Conservation (phyloP, 1,284 basidiomycete species). For the Naganishia albida region DNA sequence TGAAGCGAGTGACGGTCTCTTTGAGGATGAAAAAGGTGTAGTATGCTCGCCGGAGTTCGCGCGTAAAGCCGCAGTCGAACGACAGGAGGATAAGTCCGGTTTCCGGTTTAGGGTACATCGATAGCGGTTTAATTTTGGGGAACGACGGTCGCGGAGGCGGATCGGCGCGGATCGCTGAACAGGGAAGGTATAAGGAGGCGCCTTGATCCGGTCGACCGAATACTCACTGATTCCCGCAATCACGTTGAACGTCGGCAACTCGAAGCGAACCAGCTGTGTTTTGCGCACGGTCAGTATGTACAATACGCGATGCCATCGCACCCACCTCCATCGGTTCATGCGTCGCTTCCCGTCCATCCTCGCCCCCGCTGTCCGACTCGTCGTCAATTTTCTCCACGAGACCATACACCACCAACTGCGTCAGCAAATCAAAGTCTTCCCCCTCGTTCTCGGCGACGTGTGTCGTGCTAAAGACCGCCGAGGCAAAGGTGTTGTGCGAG, state of each 20-base stretch:
- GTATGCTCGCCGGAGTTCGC: slow-evolving; percentile 35
- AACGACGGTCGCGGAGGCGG: slow-evolving; percentile 49
- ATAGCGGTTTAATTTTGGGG: slow-evolving; percentile 40
- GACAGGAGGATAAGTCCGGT: slow-evolving; percentile 48
- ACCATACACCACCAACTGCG: slow-evolving; percentile 18
- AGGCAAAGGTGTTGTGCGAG: slow-evolving; percentile 18
- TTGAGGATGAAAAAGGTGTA: slow-evolving; percentile 43
- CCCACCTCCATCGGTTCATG: slow-evolving; percentile 14
- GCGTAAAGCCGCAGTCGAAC: slow-evolving; percentile 38
- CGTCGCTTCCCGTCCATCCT: slow-evolving; percentile 3
- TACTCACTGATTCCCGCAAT: slow-evolving; percentile 18
- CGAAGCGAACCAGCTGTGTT: slow-evolving; percentile 4
- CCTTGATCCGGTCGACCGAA: neutral
- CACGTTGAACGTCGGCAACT: slow-evolving; percentile 20
- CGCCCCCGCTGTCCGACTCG: neutral
- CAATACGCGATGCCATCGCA: neutral
- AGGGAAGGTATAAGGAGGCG: neutral
- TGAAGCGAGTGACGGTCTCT: slow-evolving; percentile 42
- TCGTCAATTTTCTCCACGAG: neutral
- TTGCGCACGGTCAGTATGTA: neutral
- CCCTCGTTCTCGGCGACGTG: slow-evolving; percentile 8
- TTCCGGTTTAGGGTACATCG: slow-evolving; percentile 46
- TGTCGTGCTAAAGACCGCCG: slow-evolving; percentile 17
- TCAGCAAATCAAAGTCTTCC: slow-evolving; percentile 8
- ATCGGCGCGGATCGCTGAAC: slow-evolving; percentile 46